Evolutionary conservation across 2,329 filamentous ascomycete genomes (phyloP), one percentile per base, ranked within the genome.

Genomic region (Coleophoma cylindrospora): DNA sequence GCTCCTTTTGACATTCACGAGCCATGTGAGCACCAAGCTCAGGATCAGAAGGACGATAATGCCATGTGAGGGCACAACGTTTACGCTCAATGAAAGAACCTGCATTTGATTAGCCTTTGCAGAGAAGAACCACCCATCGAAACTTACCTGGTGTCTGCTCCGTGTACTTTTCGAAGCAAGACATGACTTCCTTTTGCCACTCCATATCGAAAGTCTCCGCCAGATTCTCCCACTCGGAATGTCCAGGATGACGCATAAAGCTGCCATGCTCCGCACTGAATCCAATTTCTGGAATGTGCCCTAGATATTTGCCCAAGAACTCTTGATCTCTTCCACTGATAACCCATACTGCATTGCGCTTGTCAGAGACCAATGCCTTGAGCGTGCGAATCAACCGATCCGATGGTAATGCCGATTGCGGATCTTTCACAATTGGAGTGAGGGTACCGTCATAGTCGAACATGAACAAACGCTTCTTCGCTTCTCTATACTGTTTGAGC

Each of bases 401-500:
- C 1, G 91, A 92, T 0, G 94, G 94, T 37, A 96, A 84, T 3
- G 94, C 94, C 5, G 90, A 85, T 57, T 87, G 85, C 2, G 94
- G 94, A 63, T 97, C 91, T 59, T 87, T 86, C 49, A 97, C 94
- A 61, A 99, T 97, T 0, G 91, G 89, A 3, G 94, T 97, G 49
- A 99, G 79, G 0, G 94, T 99, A 44, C 94, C 94, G 66, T 99
- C 94, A 63, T 99, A 99, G 71, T 99, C 94, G 65, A 97, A 96
- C 89, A 99, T 92, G 74, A 97, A 96, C 3, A 99, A 76, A 11
- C 94, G 84, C 69, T 88, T 89, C 54, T 80, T 80, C 3, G 90
- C 84, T 37, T 79, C 74, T 53, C 83, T 81, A 68, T 96, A 97
- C 53, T 85, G 84, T 49, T 77, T 73, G 36, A 95, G 74, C 57